These are phyloP conservation scores for Thelephora aurantiotincta DNA, from an alignment of 768 basidiomycete genomes.

Conservation along the genomic window DNA sequence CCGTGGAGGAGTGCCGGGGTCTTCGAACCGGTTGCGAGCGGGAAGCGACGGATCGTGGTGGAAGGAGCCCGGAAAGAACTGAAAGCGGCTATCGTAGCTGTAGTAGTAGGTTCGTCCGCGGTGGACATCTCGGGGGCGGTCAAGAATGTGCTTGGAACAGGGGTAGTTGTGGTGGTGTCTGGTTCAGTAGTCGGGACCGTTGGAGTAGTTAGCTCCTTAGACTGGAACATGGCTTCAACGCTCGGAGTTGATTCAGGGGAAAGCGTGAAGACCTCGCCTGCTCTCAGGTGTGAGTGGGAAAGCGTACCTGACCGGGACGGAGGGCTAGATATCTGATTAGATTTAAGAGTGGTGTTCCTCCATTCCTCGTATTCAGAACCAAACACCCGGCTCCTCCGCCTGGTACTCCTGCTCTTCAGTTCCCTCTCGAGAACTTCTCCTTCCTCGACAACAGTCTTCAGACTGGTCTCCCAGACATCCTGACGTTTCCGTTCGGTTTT, in stretches of 20 bases:
- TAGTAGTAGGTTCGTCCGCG: neutral
- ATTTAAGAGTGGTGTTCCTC: neutral
- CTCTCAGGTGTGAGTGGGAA: neutral
- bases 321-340: neutral
- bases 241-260: neutral
- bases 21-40: constrained; percentile 3
- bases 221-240: neutral
- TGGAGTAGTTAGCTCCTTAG: neutral
- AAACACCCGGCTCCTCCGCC: constrained; percentile 31
- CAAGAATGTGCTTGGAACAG: neutral
- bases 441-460: constrained; percentile 74
- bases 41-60: constrained; percentile 3
- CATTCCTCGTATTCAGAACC: constrained; percentile 12
- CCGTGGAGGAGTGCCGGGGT: neutral
- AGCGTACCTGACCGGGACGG: neutral
- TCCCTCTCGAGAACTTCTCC: constrained; percentile 77
- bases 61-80: neutral
- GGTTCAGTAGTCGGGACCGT: neutral
- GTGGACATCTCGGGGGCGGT: neutral
- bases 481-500: constrained; percentile 50
- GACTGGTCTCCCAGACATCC: constrained; percentile 79
- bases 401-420: constrained; percentile 45
- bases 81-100: neutral
- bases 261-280: neutral
- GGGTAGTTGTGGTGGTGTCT: neutral